Base-by-base conservation (phyloP, 2,329 filamentous ascomycete genomes). In the Orbilia oligospora region DNA sequence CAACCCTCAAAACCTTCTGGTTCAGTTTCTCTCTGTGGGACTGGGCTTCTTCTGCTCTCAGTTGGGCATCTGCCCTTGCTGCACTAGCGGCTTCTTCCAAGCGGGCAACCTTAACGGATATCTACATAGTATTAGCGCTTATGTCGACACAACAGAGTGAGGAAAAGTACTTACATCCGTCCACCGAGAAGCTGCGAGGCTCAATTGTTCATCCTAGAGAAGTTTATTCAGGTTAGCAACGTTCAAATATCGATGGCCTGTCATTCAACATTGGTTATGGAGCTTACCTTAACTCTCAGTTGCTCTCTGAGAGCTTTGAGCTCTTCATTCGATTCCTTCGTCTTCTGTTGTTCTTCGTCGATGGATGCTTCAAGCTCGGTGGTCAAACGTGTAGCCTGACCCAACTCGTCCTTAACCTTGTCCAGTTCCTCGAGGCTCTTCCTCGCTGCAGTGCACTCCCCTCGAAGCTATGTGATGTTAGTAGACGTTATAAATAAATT, bases 171-270 rank as follows among this genome's bases (percentile, higher is more conserved):
- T 71, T 67, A 77, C 72, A 33, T 70, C 72, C 46, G 33, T 24
- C 64, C 64, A 76, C 14, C 46, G 38, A 6, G 64, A 56, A 12
- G 64, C 71, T 0, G 71, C 71, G 2, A 55, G 55, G 2, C 46
- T 38, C 9, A 76, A 24, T 69, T 76, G 64, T 16, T 65, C 65
- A 41, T 76, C 65, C 71, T 76, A 8, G n/a, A 9, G 5, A 16
- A 14, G n/a, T n/a, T 55, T 36, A 8, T 8, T 16, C 5, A 36
- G 30, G 6, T 68, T 46, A 75, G 55, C 12, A 24, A n/a, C 1
- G 36, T 27, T 30, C 20, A n/a, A 8, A 3, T 8, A 46, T 44
- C 12, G 3, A 44, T 5, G n/a, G 2, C 9, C n/a, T 20, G n/a
- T 20, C 2, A 46, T 46, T 6, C n/a, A 18, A 53, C 10, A 27